A percentile compares a stretch with the other conserved stretches of the same genome.
phyloP scores from a whole-genome alignment of 352 stramenopile species.

The Blastocystis sp. region DNA sequence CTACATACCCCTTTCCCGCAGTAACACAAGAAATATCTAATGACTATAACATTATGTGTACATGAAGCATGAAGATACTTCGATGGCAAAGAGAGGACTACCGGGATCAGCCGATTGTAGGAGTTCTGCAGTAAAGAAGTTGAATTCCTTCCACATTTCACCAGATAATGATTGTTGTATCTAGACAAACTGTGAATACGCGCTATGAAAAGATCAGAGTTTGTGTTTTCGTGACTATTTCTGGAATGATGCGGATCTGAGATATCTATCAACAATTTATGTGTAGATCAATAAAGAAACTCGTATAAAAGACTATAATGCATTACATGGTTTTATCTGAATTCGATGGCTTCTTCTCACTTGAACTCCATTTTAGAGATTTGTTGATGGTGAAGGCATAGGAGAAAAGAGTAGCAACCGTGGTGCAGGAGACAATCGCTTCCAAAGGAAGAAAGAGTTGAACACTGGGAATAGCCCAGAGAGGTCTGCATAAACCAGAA shows the following conservation, averaged over 20 bases:
- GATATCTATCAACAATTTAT: not conserved
- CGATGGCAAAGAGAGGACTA: constrained; percentile 35
- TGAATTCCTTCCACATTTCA: constrained; percentile 58
- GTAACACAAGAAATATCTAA: constrained; percentile 56
- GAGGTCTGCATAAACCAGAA: constrained; percentile 5
- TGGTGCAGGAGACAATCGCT: constrained; percentile 34
- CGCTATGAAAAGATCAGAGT: constrained; percentile 1
- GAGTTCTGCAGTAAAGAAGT: constrained; percentile 52
- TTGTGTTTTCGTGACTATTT: constrained; percentile 42
- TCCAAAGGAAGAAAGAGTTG: constrained; percentile 56
- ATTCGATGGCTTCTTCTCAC: not conserved
- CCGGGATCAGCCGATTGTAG: constrained; percentile 56
- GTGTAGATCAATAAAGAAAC: not conserved
- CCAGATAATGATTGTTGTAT: not conserved
- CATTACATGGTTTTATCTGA: not conserved
- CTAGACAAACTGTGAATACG: no score
- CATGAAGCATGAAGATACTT: not conserved
- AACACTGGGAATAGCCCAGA: constrained; percentile 39
- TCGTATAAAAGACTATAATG: not conserved
- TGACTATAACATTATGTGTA: not conserved
- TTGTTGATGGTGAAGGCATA: constrained; percentile 52
- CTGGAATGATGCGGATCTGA: not conserved
- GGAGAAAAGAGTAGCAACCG: constrained; percentile 11
- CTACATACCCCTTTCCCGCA: not conserved
- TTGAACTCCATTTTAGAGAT: constrained; percentile 27